Evolutionary conservation across 345 rosid species (phyloP), one percentile per base, ranked within the genome.

Genomic region (Trapa bicornis): DNA sequence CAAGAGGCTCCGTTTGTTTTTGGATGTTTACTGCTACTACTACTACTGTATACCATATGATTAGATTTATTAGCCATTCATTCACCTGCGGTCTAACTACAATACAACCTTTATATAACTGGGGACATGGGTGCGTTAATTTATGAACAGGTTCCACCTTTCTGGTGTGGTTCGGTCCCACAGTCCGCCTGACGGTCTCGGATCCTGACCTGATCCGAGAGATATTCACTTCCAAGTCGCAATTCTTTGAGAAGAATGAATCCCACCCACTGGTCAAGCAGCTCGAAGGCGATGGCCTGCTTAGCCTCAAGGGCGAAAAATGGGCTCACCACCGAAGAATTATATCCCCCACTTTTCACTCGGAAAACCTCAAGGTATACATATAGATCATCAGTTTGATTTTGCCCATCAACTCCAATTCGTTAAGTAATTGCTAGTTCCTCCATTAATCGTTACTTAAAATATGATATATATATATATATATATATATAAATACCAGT

Each of bases 131-230:
- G 29, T 22, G 29, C 29, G 29, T 22, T 22, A 22, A 22, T 22
- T 22, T 22, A 22, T 22, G 29, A 22, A 22, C 29, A 92, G 97
- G 96, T 64, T 86, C 87, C 14, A 88, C 91, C 32, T 80, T 89
- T 75, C 73, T 91, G 15, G 89, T 83, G 7, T 92, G 98, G 98
- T 74, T 83, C n/a, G 93, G 92, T 16, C 88, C 93, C 52, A 84
- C 86, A n/a, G 89, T 85, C 52, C 84, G 91, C 41, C 76, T 92
- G 33, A 75, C 86, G 0, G 87, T 92, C 14, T 76, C 96, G 0
- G 97, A 89, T 54, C 97, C 96, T 10, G 96, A 88, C 69, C 81
- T 86, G 50, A 82, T 86, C 33, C 62, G 94, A 56, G 87, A 86
- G 76, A 81, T 89, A 29, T 78, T 88, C 76, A 80, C 83, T 38